Percentiles rank a stretch among this genome's conserved stretches.
Conservation (phyloP, 331 rosid genomes). For the Pyracantha coccinea region DNA sequence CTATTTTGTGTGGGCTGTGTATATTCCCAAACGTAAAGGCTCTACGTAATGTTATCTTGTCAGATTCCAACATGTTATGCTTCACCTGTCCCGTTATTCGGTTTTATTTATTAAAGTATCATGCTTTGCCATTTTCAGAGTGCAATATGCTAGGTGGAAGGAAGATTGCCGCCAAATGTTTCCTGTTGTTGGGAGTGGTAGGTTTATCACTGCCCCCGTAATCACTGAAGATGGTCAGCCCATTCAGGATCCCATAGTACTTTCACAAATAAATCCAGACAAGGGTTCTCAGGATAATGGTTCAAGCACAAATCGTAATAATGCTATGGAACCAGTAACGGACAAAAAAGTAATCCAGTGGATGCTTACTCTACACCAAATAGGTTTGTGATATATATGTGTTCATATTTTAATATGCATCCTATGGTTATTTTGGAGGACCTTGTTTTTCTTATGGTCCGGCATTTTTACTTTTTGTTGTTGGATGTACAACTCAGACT, state of each 20-base stretch:
- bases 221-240: slow-evolving; percentile 76
- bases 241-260: slow-evolving; percentile 71
- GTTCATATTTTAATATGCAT: neutral
- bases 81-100: neutral
- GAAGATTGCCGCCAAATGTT: slow-evolving; percentile 81
- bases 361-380: slow-evolving; percentile 97
- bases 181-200: slow-evolving; percentile 94
- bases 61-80: neutral
- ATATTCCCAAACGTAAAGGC: neutral
- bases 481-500: neutral
- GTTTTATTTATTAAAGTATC: slow-evolving; percentile 10
- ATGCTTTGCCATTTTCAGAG: slow-evolving; percentile 39
- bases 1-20: neutral
- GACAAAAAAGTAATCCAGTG: slow-evolving; percentile 82
- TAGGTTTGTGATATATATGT: slow-evolving; percentile 47
- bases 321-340: slow-evolving; percentile 29
- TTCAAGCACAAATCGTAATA: neutral
- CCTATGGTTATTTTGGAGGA: neutral
- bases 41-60: neutral
- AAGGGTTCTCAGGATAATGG: neutral
- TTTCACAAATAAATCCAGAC: slow-evolving; percentile 51
- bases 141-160: slow-evolving; percentile 70
- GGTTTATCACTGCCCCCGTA: slow-evolving; percentile 88
- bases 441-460: neutral
- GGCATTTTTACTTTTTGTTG: neutral